A percentile compares a stretch with the other conserved stretches of the same genome.
Conservation (phyloP, 768 basidiomycete species). For the Holtermannia corniformis region DNA sequence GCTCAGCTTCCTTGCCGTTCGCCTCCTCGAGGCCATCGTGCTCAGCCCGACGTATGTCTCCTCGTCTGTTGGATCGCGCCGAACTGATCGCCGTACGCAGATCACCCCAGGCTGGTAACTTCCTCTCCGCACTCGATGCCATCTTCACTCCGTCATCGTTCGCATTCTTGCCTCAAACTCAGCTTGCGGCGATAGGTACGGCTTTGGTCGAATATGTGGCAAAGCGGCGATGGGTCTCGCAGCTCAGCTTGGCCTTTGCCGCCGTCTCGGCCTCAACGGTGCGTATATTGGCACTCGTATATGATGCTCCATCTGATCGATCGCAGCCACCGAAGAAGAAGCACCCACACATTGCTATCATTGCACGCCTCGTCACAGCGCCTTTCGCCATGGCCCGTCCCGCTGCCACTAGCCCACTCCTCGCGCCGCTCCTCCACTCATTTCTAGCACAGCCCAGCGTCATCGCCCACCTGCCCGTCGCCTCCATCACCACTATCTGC, state of each 20-base stretch:
- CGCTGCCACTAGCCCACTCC: slow-evolving; percentile 36
- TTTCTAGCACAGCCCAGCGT: slow-evolving; percentile 68
- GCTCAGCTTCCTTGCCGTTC: neutral
- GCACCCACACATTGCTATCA: slow-evolving; percentile 47
- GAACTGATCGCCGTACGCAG: neutral
- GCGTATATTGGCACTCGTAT: slow-evolving; percentile 5
- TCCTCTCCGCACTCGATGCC: neutral
- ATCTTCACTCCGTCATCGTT: neutral
- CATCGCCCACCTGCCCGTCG: slow-evolving; percentile 56
- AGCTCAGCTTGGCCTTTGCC: slow-evolving; percentile 17
- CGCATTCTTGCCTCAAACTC: neutral
- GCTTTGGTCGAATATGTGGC: slow-evolving; percentile 1
- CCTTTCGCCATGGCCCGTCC: slow-evolving; percentile 42
- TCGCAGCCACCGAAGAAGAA: slow-evolving; percentile 49
- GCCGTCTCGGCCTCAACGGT: slow-evolving; percentile 16
- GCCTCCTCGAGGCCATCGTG: neutral
- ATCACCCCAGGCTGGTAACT: neutral
- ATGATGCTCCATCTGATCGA: slow-evolving; percentile 4
- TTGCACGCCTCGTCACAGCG: slow-evolving; percentile 47
- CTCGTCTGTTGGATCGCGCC: neutral
- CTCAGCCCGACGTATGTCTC: neutral
- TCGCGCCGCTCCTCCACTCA: slow-evolving; percentile 46
- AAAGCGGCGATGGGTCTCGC: slow-evolving; percentile 23
- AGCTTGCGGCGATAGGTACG: neutral
- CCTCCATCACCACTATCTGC: slow-evolving; percentile 56